Conservation (phyloP, 495 filamentous ascomycete species). For the Chaetomium fimeti region DNA sequence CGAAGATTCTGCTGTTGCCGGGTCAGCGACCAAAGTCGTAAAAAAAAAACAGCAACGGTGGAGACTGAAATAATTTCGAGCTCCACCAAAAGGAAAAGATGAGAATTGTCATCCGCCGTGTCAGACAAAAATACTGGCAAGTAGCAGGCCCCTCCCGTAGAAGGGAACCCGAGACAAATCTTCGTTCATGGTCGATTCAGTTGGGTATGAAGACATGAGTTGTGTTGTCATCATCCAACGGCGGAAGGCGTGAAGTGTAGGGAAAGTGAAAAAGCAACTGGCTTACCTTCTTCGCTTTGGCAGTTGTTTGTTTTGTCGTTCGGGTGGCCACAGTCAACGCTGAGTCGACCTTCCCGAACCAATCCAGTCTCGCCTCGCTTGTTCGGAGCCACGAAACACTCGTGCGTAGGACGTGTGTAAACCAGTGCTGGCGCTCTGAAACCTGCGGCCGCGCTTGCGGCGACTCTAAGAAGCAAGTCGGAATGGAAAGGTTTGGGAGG, state of each 20-base stretch:
- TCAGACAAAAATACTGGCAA: conserved; percentile 98
- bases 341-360: conserved; percentile 5
- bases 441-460: background rate
- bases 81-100: conserved; percentile 18
- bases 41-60: conserved; percentile 9
- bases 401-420: background rate
- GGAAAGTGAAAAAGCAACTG: conserved; percentile 13
- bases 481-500: conserved; percentile 9
- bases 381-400: background rate
- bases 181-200: conserved; percentile 94
- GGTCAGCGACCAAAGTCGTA: conserved; percentile 17
- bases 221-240: conserved; percentile 78
- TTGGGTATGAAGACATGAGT: conserved; percentile 82
- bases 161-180: conserved; percentile 65
- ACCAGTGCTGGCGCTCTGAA: background rate
- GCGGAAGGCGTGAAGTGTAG: conserved; percentile 18
- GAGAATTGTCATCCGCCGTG: conserved; percentile 18
- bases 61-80: conserved; percentile 10
- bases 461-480: background rate
- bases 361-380: conserved; percentile 13
- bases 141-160: conserved; percentile 75
- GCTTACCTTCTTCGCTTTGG: conserved; percentile 26
- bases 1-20: conserved; percentile 19
- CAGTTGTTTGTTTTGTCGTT: conserved; percentile 7
- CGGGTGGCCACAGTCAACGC: background rate